These are phyloP conservation scores for Saccharomyces hybrid DNA, from an alignment of 1,139 yeast genomes.

Conservation along the genomic window DNA sequence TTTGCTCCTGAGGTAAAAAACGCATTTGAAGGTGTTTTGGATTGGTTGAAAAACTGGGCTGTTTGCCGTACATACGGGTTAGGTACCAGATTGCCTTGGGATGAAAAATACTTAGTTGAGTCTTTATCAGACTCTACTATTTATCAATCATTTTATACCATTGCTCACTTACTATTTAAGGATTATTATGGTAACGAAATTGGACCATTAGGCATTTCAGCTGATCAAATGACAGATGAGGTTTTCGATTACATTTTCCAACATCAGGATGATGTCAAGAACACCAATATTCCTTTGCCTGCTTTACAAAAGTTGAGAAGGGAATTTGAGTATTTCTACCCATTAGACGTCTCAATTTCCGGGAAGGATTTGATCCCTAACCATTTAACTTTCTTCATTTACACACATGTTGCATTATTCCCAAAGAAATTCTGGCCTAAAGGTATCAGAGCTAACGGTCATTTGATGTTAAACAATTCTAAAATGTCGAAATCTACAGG, in stretches of 20 bases:
- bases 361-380: constrained; percentile 98
- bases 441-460: constrained; percentile 94
- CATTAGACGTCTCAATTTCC: constrained; percentile 81
- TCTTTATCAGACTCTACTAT: constrained; percentile 93
- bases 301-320: constrained; percentile 71
- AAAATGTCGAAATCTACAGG: constrained; percentile 98
- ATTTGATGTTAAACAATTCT: constrained; percentile 86
- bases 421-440: constrained; percentile 87
- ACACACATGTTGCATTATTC: constrained; percentile 88
- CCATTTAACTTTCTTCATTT: constrained; percentile 92
- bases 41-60: constrained; percentile 99
- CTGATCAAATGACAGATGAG: constrained; percentile 86
- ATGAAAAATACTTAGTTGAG: constrained; percentile 84
- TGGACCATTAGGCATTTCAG: constrained; percentile 66
- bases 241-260: constrained; percentile 88
- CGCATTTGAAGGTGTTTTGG: constrained; percentile 89
- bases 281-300: constrained; percentile 54
- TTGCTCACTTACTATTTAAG: constrained; percentile 74
- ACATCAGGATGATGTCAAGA: constrained; percentile 50
- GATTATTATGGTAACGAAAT: constrained; percentile 74
- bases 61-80: constrained; percentile 94
- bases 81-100: constrained; percentile 97
- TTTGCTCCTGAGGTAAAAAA: constrained; percentile 79
- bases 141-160: constrained; percentile 93
- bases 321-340: constrained; percentile 93